A percentile compares a stretch with the other conserved stretches of the same genome.
Conservation (phyloP, 495 filamentous ascomycete species). For the Annulohypoxylon maeteangense region DNA sequence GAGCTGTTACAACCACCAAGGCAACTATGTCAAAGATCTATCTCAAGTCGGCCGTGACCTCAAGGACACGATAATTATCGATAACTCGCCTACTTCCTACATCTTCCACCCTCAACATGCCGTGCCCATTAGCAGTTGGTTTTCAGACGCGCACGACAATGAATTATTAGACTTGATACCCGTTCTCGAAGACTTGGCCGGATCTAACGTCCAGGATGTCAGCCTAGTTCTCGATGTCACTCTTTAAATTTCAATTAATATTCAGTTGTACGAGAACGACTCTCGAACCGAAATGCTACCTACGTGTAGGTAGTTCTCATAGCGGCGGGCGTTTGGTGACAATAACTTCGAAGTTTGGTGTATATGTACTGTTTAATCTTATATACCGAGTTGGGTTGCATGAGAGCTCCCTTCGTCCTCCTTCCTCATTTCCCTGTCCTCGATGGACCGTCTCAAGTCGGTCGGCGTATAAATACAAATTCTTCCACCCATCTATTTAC, state of each 20-base stretch:
- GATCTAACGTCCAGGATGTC: constrained; percentile 88
- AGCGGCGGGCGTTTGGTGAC: constrained; percentile 63
- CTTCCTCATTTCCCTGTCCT: constrained; percentile 28
- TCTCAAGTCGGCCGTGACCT: constrained; percentile 97
- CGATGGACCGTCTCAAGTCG: constrained; percentile 22
- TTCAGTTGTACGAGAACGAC: constrained; percentile 49
- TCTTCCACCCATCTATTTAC: not conserved
- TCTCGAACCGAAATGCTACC: constrained; percentile 38
- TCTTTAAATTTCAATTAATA: constrained; percentile 65
- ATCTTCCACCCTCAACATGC: constrained; percentile 99
- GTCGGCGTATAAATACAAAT: constrained; percentile 17
- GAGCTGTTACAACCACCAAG: constrained; percentile 99
- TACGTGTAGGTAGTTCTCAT: constrained; percentile 51
- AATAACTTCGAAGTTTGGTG: constrained; percentile 50
- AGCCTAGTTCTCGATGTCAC: constrained; percentile 97
- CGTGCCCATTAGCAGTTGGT: constrained; percentile 99
- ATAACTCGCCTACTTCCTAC: constrained; percentile 99
- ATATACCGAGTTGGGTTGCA: constrained; percentile 47
- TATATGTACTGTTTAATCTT: constrained; percentile 56
- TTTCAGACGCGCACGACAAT: constrained; percentile 99
- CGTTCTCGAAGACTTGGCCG: constrained; percentile 96
- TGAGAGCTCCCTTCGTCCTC: constrained; percentile 30
- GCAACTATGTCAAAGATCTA: constrained; percentile 99
- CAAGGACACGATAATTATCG: constrained; percentile 98
- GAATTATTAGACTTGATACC: constrained; percentile 98